phyloP scores from a whole-genome alignment of 148 eudicot species.

The Linanthus parryae region DNA sequence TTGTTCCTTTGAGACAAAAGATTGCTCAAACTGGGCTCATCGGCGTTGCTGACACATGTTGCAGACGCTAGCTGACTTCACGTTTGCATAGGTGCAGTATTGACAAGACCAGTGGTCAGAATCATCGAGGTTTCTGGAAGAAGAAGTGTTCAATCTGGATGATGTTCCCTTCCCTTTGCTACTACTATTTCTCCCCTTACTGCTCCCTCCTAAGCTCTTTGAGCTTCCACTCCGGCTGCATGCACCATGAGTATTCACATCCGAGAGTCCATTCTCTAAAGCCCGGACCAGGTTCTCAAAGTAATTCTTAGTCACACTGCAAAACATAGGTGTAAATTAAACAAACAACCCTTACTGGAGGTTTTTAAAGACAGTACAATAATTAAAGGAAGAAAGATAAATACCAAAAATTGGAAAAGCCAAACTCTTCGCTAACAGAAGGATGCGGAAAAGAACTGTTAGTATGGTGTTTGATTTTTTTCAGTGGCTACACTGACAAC shows the following conservation, averaged over 20 bases:
- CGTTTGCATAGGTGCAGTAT: slow-evolving; percentile 77
- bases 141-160: slow-evolving; percentile 51
- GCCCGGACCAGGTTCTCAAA: slow-evolving; percentile 93
- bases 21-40: slow-evolving; percentile 25
- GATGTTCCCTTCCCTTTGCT: slow-evolving; percentile 50
- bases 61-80: slow-evolving; percentile 39
- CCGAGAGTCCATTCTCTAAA: slow-evolving; percentile 76
- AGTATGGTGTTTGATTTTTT: no score
- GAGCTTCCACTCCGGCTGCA: slow-evolving; percentile 50
- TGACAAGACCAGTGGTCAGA: slow-evolving; percentile 75
- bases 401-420: no score
- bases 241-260: slow-evolving; percentile 56
- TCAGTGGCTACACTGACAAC: no score
- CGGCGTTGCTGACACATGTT: slow-evolving; percentile 73
- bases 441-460: no score
- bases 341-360: no score
- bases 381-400: no score
- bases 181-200: slow-evolving; percentile 39
- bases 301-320: slow-evolving; percentile 78
- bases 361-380: no score
- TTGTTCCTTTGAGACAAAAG: no score
- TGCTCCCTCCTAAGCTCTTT: slow-evolving; percentile 46
- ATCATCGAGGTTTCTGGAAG: slow-evolving; percentile 51
- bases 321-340: no score
- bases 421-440: no score